Conservation (phyloP, 179 eudicot genomes). For the Beta lomatogona region DNA sequence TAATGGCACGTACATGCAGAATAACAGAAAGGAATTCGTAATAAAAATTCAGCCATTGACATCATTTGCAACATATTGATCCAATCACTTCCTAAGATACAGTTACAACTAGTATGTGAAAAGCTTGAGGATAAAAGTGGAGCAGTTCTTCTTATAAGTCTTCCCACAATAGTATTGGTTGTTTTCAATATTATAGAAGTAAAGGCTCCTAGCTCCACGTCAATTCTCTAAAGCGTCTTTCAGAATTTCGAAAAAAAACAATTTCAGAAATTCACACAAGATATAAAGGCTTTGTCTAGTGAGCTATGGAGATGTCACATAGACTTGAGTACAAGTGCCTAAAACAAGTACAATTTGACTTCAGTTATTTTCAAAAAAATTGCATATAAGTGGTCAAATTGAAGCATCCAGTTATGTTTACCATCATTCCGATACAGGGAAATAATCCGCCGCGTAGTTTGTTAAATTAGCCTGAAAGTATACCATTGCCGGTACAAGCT, state of each 20-base stretch:
- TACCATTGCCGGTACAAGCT: too few relatives aligned
- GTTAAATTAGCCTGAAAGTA: too few relatives aligned
- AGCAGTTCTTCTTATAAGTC: neutral
- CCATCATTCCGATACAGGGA: too few relatives aligned
- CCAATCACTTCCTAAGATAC: conserved; percentile 23
- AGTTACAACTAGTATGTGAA: neutral
- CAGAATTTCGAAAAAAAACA: neutral
- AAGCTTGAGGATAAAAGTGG: neutral
- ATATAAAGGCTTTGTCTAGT: neutral
- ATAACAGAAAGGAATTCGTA: neutral
- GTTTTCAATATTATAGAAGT: neutral
- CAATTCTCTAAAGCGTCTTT: neutral
- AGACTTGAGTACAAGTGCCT: neutral
- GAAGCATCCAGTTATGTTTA: neutral
- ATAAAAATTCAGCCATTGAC: conserved; percentile 14
- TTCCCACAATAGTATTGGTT: neutral
- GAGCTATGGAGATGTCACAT: neutral
- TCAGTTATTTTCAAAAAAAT: neutral
- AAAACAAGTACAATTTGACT: neutral
- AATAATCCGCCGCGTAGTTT: too few relatives aligned
- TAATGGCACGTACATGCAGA: conserved; percentile 16
- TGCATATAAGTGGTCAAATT: neutral
- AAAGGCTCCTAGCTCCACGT: conserved; percentile 1
- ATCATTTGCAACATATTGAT: conserved; percentile 19
- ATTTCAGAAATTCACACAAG: neutral